Conservation (phyloP, 225 moss, liverwort and hornwort genomes). For the Marchantia paleacea region DNA sequence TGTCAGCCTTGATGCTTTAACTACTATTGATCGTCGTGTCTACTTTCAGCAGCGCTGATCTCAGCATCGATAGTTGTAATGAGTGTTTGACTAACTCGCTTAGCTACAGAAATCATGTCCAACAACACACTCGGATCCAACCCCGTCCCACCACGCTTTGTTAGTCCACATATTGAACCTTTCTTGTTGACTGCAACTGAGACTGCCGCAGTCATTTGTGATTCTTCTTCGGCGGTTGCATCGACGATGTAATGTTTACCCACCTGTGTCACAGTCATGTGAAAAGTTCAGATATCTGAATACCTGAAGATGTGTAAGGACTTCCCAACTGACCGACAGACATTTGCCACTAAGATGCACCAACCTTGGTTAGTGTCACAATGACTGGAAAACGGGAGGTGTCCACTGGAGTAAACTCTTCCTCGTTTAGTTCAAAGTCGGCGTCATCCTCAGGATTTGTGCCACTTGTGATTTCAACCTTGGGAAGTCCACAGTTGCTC, state of each 20-base stretch:
- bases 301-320: neutral
- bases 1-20: neutral
- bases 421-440: constrained; percentile 73
- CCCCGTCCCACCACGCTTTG: constrained; percentile 79
- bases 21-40: constrained; percentile 39
- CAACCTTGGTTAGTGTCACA: constrained; percentile 85
- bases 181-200: constrained; percentile 76
- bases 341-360: neutral
- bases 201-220: constrained; percentile 82
- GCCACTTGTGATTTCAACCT: constrained; percentile 74
- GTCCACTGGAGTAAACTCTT: constrained; percentile 67
- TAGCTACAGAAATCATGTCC: constrained; percentile 91
- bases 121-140: constrained; percentile 69
- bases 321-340: neutral
- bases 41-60: constrained; percentile 61
- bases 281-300: neutral
- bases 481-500: constrained; percentile 76
- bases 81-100: constrained; percentile 63
- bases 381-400: constrained; percentile 64
- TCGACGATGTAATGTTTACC: constrained; percentile 85
- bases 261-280: constrained; percentile 46
- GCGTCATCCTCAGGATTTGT: constrained; percentile 70
- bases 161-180: constrained; percentile 72
- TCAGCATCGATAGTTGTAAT: constrained; percentile 62
- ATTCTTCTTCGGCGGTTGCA: constrained; percentile 86